Evolutionary conservation across 169 alveolate species (phyloP), one percentile per base, ranked within the genome.

Genomic region (Cytauxzoon felis): DNA sequence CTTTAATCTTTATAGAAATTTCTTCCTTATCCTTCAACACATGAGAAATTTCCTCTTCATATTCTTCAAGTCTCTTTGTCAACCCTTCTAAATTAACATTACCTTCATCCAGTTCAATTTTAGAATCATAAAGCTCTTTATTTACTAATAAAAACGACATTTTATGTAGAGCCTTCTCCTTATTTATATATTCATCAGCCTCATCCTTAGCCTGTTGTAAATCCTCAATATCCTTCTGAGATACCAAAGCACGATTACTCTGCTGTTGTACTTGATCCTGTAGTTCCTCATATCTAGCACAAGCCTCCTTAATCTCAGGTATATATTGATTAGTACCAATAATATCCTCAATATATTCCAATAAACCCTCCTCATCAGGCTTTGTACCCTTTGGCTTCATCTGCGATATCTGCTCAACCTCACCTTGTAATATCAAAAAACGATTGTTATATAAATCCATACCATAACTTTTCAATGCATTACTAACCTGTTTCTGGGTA

Each of bases 321-420:
- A 91, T 78, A 57, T 81, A 90, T 62, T 59, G 69, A 76, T 91
- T 88, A 0, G 96, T 91, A 3, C 99, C 99, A 24, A 96, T 96
- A 18, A 97, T 94, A 38, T 97, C 99, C 76, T 97, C 99, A 16
- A 97, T 72, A 68, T 93, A 96, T 71, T 96, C 99, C 24, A 97
- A 84, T 23, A 96, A 85, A 4, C 99, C 99, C 38, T 92, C 95
- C 73, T 93, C 97, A 64, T 91, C 95, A 11, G 87, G 81, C 65
- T 90, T 91, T 21, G 90, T 89, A 5, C 86, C 96, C 76, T 95
- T 96, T 21, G 98, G 99, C 54, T 95, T 95, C 99, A 96, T 96
- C 76, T 93, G 87, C 2, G 99, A 93, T 18, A 97, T 95, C 56
- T 93, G 93, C 71, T 96, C 99, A 19, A 97, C 99, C 75, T 97